These are phyloP conservation scores for Schizosaccharomyces lindneri DNA, from an alignment of 805 yeast species.

Conservation along the genomic window DNA sequence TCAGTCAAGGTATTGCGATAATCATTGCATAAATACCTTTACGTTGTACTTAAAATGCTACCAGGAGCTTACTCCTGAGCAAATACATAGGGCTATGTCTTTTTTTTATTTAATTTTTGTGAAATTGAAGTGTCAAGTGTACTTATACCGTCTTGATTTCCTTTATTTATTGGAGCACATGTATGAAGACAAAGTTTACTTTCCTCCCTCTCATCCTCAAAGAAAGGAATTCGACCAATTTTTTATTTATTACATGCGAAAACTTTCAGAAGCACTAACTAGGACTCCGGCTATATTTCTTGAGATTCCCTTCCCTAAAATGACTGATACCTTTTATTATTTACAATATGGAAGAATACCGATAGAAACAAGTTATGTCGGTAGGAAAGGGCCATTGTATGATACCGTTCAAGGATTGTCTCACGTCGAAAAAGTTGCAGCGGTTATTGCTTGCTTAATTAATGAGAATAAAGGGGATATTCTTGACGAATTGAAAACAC, in stretches of 20 bases:
- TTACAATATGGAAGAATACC: conserved; percentile 35
- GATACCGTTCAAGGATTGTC: conserved; percentile 12
- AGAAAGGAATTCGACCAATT: conserved; percentile 42
- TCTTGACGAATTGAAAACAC: conserved; percentile 22
- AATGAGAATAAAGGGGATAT: conserved; percentile 20
- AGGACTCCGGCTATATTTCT: conserved; percentile 29
- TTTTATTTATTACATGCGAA: conserved; percentile 37
- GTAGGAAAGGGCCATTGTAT: conserved; percentile 8
- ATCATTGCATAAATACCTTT: conserved; percentile 38
- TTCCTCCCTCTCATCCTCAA: conserved; percentile 20
- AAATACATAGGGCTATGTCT: conserved; percentile 36
- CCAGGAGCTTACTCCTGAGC: conserved; percentile 33
- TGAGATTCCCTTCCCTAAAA: conserved; percentile 44
- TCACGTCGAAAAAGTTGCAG: conserved; percentile 24
- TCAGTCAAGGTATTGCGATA: conserved; percentile 26
- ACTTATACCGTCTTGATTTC: conserved; percentile 48
- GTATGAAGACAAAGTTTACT: conserved; percentile 23
- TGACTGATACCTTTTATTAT: conserved; percentile 24
- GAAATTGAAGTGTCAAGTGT: conserved; percentile 30
- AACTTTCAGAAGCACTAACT: conserved; percentile 23
- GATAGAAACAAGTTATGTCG: conserved; percentile 8
- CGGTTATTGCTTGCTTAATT: conserved; percentile 25
- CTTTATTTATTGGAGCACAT: conserved; percentile 31
- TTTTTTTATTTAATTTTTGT: conserved; percentile 52
- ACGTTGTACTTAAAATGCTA: conserved; percentile 35